Evolutionary conservation across 176 grass and related monocot genomes (phyloP).

Genomic region (Avena eriantha): DNA sequence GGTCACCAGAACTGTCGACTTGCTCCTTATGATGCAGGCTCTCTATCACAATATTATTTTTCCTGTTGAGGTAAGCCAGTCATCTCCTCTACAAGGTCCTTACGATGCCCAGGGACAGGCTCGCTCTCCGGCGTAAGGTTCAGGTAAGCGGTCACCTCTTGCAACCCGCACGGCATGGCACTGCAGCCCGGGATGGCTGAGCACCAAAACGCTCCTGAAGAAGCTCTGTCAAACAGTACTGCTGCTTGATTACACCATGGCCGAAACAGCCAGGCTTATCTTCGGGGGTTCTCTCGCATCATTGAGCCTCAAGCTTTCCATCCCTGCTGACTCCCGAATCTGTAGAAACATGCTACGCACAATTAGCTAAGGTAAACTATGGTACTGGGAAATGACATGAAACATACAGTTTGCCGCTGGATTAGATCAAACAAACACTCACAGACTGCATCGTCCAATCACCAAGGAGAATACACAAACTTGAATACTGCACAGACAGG

Average conservation of each 20-base stretch:
- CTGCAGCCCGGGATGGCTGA: conserved; percentile 38
- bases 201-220: conserved; percentile 37
- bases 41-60: too few relatives aligned
- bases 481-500: conserved; percentile 33
- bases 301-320: conserved; percentile 57
- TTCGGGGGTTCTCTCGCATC: conserved; percentile 61
- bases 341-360: conserved; percentile 44
- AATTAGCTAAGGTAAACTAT: conserved; percentile 35
- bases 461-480: not conserved
- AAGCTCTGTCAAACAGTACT: conserved; percentile 25
- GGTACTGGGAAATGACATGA: not conserved
- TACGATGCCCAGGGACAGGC: too few relatives aligned
- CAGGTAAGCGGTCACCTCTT: conserved; percentile 25
- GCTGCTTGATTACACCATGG: conserved; percentile 53
- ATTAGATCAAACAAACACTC: conserved; percentile 23
- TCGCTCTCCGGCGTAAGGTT: not conserved
- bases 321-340: conserved; percentile 51
- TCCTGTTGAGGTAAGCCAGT: too few relatives aligned
- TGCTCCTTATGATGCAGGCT: too few relatives aligned
- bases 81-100: too few relatives aligned
- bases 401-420: not conserved
- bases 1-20: conserved; percentile 27
- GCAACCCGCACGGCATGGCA: conserved; percentile 29
- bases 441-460: not conserved
- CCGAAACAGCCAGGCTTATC: conserved; percentile 52